Percentiles rank a stretch among this genome's conserved stretches.
phyloP scores from a whole-genome alignment of 148 eudicot species.

The Rhododendron vialii region DNA sequence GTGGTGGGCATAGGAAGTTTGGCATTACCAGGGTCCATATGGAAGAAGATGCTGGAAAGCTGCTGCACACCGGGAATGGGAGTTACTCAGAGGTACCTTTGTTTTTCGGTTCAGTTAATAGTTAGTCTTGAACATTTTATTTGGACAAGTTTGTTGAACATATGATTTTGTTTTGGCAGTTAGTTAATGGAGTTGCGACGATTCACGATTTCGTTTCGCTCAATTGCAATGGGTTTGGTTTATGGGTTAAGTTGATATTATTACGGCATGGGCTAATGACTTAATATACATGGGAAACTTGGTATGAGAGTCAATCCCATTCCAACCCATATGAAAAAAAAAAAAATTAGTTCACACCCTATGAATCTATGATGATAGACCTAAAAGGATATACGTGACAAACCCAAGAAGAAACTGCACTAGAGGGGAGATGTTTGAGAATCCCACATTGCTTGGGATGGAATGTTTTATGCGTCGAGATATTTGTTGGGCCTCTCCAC shows the following conservation, averaged over 20 bases:
- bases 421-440: not conserved
- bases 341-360: not conserved
- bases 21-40: slow-evolving; percentile 95
- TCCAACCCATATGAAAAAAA: not conserved
- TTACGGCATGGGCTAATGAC: not conserved
- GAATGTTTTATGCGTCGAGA: not conserved
- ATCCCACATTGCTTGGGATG: not conserved
- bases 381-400: no score
- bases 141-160: not conserved
- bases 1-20: slow-evolving; percentile 92
- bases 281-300: not conserved
- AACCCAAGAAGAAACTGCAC: not conserved
- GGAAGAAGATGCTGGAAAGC: slow-evolving; percentile 99
- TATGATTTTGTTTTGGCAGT: not conserved
- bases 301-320: not conserved
- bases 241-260: not conserved
- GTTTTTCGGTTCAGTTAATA: not conserved
- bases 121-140: not conserved
- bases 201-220: not conserved
- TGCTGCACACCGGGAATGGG: slow-evolving; percentile 71
- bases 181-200: not conserved
- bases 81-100: slow-evolving; percentile 66
- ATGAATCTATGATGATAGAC: no score
- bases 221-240: not conserved
- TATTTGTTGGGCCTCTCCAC: not conserved